Base-by-base conservation (phyloP, 306 rosid genomes). In the Sechiopsis laciniata region DNA sequence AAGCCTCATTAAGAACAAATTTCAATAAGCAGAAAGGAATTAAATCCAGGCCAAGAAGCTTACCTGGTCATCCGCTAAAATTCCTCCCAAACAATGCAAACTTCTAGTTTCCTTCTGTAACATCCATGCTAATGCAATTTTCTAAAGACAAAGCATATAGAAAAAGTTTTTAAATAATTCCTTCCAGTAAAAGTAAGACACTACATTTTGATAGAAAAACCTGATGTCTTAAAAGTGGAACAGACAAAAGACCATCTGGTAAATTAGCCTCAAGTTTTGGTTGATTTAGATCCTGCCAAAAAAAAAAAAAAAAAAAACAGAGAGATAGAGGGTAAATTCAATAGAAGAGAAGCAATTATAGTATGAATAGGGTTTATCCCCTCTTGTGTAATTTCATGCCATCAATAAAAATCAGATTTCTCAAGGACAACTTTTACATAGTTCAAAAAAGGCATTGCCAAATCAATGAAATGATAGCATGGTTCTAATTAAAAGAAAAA, bases 51-150 rank as follows among this genome's bases (percentile, higher is more conserved):
- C 46, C 16, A 14, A 51, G 76, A 64, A 61, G 74, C 67, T 80
- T 57, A 91, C 99, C 96, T 94, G 99, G 74, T 94, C 99, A 86
- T 94, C 99, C 73, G 97, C 99, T 84, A 94, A 83, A 77, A 94
- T 91, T 74, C 99, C 99, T 75, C 99, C 99, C 82, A 87, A 78
- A 83, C 99, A 94, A 85, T 91, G 97, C 85, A 89, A 81, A 87
- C 92, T 94, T 84, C 85, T 88, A 68, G 78, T 94, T 85, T 94
- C 99, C 86, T 89, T 94, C 84, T 88, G 96, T 77, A 91, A 84
- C 97, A 91, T 91, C 97, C 99, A 94, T 77, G 89, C 87, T 84
- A 94, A 83, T 68, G 99, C 99, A 77, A 91, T 91, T 88, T 88
- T 94, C 99, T 94, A 90, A 52, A 64, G 46, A 74, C 75, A 68